phyloP scores from a whole-genome alignment of 176 grass and related monocot species.

The Carex cristatella region DNA sequence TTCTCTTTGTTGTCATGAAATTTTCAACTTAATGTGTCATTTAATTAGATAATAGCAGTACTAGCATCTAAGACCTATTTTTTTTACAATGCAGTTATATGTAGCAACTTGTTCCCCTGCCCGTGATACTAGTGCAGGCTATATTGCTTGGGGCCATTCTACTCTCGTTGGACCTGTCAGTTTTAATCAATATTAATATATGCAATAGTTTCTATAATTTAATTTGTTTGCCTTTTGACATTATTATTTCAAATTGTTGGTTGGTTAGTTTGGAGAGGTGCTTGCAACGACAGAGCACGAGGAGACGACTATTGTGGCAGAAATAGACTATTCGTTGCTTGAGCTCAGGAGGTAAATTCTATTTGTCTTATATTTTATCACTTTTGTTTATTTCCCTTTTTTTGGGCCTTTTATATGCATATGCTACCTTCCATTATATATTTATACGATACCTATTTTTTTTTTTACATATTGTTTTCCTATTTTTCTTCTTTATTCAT shows the following conservation, averaged over 20 bases:
- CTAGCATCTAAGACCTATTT: background rate
- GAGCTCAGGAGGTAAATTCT: slow-evolving; percentile 59
- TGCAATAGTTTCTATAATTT: background rate
- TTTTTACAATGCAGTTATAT: slow-evolving; percentile 29
- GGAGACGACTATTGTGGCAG: slow-evolving; percentile 49
- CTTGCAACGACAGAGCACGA: slow-evolving; percentile 77
- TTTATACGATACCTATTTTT: background rate
- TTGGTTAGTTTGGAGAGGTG: slow-evolving; percentile 87
- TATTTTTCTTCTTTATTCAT: background rate
- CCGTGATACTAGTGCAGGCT: slow-evolving; percentile 56
- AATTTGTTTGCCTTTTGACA: background rate
- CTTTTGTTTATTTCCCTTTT: background rate
- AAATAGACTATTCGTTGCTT: slow-evolving; percentile 91
- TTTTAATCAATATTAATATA: background rate
- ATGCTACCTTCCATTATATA: background rate
- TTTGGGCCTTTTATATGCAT: background rate
- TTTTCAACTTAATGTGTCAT: background rate
- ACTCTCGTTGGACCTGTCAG: slow-evolving; percentile 93
- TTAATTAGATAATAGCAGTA: background rate
- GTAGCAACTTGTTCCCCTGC: slow-evolving; percentile 80
- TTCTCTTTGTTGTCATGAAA: background rate
- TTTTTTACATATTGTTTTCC: background rate
- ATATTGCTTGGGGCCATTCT: slow-evolving; percentile 89
- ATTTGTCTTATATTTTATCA: background rate
- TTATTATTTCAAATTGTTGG: background rate